These are phyloP conservation scores for Ascochyta pisi DNA, from an alignment of 2,329 filamentous ascomycete species.

Conservation along the genomic window DNA sequence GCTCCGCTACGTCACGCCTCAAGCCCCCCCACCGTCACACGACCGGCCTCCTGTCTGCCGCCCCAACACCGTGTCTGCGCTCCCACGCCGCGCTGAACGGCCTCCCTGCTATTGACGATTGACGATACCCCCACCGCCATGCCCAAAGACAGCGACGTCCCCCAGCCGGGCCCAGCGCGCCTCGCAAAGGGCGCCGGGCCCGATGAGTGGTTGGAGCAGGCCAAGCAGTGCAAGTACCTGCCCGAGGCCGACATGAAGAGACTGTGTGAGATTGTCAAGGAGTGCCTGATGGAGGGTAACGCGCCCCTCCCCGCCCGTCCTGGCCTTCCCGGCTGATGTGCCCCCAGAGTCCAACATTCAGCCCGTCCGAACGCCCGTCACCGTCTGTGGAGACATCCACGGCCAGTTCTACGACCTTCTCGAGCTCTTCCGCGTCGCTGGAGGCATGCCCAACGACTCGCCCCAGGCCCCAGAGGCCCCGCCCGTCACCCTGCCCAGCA, in stretches of 20 bases:
- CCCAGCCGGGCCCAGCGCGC: constrained; percentile 89
- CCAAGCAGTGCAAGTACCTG: constrained; percentile 96
- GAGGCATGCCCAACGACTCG: constrained; percentile 88
- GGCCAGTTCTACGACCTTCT: constrained; percentile 98
- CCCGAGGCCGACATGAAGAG: constrained; percentile 98
- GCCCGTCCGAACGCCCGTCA: constrained; percentile 95
- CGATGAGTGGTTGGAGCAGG: constrained; percentile 95
- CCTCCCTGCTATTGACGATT: background rate
- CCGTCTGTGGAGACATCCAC: constrained; percentile 97
- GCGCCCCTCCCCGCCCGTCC: background rate
- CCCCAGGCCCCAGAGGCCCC: constrained; percentile 68
- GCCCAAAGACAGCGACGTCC: constrained; percentile 67
- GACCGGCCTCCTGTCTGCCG: constrained; percentile 22
- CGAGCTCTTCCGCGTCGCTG: constrained; percentile 94
- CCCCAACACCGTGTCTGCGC: constrained; percentile 10
- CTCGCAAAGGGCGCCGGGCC: constrained; percentile 83
- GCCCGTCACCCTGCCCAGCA: constrained; percentile 66
- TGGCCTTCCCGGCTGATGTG: background rate
- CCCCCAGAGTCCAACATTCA: constrained; percentile 92
- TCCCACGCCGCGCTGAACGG: background rate
- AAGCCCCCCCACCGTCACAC: constrained; percentile 42
- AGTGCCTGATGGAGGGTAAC: constrained; percentile 96
- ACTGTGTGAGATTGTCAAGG: constrained; percentile 97
- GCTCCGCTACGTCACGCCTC: constrained; percentile 37
- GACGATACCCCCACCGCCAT: constrained; percentile 39